Base-by-base conservation (phyloP, 106 monocot species). In the Platanthera guangdongensis region DNA sequence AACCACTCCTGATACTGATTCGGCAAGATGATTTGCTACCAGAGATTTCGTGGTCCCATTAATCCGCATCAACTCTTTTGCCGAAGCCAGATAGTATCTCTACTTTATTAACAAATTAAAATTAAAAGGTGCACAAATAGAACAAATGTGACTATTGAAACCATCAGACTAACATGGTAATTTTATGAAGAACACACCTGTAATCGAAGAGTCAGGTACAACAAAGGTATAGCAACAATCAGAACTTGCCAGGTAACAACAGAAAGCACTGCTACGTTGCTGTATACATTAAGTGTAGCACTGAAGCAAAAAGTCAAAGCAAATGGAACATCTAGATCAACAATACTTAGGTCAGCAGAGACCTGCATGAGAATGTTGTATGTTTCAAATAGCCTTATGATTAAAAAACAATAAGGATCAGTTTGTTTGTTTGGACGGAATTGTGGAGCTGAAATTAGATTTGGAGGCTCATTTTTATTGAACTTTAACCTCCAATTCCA, bases 291-390 rank as follows among this genome's bases (percentile, higher is more conserved):
- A 77, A 94, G 4, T 52, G 91, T 83, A 45, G 94, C 87, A 78
- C 76, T 64, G 25, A 84, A 60, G 77, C 91, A 86, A 79, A 94
- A 92, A 39, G 85, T 73, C 6, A 99, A 78, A 63, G 51, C 76
- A 57, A 99, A 91, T 75, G 97, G 97, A 50, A 99, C 89, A 79
- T 99, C 97, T 10, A 99, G 86, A 63, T 99, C 97, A n/a, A 89
- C 86, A 50, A 99, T 92, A 74, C 87, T 99, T 48, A 99, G 54
- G 81, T 99, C 97, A 49, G 94, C 79, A 47, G 97, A 99, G 19
- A 94, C 97, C 97, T 99, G 84, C 55, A 81, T 28, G n/a, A 81
- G 12, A 77, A 78, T 3, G 52, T 10, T 8, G 12, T 13, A 70
- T 72, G 16, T 67, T 39, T 67, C 39, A 67, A 22, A 67, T n/a